Evolutionary conservation across 352 stramenopile species (phyloP), one percentile per base, ranked within the genome.

Genomic region (Phytophthora agathidicida): DNA sequence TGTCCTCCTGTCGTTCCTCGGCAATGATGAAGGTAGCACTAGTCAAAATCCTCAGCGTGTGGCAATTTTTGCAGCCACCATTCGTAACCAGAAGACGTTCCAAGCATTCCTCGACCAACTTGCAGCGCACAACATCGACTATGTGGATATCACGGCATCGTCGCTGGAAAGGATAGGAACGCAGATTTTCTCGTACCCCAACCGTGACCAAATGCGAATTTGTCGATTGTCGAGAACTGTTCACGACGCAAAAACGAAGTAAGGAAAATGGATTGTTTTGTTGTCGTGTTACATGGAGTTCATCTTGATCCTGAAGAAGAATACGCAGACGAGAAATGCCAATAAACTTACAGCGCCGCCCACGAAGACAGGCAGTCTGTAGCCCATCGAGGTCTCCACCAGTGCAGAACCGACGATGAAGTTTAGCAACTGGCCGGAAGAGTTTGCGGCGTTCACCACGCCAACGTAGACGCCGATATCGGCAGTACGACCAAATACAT

Each of bases 1-100:
- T 13, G 78, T 89, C 14, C 59, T 92, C 2, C 67, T 86, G 22
- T 41, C 37, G 1, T 94, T 94, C 37, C 66, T 94, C 7, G 72
- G 51, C 11, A 35, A 53, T 1, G 32, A 58, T 5, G 22, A 54
- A 51, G 47, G 31, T 28, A 32, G 19, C 8, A 48, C 22, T 8
- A 42, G 3, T 4, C 37, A 60, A 7, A 22, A 43, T 27, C 37
- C 22, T 0, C 14, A 66, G 23, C 78, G 78, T 3, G 52, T 75
- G n/a, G 85, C 82, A 7, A 85, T 92, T 44, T 92, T 94, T 31
- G 82, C 85, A 2, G 70, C 80, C 3, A 94, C 85, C 13, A 83
- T 94, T 44, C 85, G 85, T 28, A 94, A 88, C 44, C 76, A 85
- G 26, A 61, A 69, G 24, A 94, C 85, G 3, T 94, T 94, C 45